These are phyloP conservation scores for Maudiozyma saulgeensis DNA, from an alignment of 805 yeast genomes.

Conservation along the genomic window DNA sequence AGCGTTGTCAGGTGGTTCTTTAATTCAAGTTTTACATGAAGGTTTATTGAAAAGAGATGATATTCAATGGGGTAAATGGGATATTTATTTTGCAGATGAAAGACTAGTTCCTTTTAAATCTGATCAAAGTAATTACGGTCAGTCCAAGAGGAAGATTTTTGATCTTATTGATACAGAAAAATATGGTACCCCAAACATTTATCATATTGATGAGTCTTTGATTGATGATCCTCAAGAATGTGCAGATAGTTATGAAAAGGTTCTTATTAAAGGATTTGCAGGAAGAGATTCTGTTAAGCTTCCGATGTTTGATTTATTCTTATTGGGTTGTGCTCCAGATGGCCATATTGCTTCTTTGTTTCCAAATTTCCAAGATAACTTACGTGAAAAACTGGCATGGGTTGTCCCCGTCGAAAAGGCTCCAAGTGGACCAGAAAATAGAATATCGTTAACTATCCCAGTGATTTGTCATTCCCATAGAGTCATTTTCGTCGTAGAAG, in stretches of 20 bases:
- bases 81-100: conserved; percentile 92
- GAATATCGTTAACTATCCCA: conserved; percentile 87
- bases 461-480: conserved; percentile 89
- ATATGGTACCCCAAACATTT: conserved; percentile 55
- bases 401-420: conserved; percentile 87
- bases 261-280: conserved; percentile 81
- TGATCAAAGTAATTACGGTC: conserved; percentile 82
- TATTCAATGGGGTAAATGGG: conserved; percentile 91
- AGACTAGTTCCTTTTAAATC: conserved; percentile 82
- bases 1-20: conserved; percentile 89
- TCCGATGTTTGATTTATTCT: conserved; percentile 85
- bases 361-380: conserved; percentile 75
- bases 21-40: conserved; percentile 75
- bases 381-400: conserved; percentile 91
- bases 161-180: conserved; percentile 38
- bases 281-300: conserved; percentile 91
- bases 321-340: conserved; percentile 97
- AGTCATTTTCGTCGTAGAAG: conserved; percentile 93
- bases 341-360: conserved; percentile 96
- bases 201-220: conserved; percentile 70
- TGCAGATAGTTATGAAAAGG: conserved; percentile 87
- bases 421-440: conserved; percentile 75
- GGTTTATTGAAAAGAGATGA: conserved; percentile 71
- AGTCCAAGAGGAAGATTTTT: conserved; percentile 70
- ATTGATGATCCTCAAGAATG: conserved; percentile 80